phyloP scores from a whole-genome alignment of 1,284 basidiomycete genomes.

The Sphaerobolus stellatus region DNA sequence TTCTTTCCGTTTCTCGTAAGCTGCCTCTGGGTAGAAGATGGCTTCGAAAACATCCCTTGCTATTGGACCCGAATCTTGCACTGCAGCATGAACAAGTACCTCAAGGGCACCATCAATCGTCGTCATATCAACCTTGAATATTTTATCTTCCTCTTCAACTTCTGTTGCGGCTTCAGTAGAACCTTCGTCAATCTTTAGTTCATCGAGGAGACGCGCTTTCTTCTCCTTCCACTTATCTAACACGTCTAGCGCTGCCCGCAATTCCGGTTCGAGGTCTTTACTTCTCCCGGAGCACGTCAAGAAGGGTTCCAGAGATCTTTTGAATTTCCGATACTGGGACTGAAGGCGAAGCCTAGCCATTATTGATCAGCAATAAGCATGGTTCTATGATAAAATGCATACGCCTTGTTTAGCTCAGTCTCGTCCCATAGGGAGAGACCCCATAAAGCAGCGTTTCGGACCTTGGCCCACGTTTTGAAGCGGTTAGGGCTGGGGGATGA shows the following conservation, averaged over 20 bases:
- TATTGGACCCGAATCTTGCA: background rate
- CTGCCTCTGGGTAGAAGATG: background rate
- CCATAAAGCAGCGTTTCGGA: background rate
- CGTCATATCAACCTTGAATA: background rate
- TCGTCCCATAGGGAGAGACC: background rate
- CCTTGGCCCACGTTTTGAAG: background rate
- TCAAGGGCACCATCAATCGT: background rate
- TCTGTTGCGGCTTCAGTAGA: background rate
- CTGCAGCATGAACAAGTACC: background rate
- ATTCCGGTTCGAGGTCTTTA: background rate
- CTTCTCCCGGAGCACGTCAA: background rate
- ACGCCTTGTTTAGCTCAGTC: background rate
- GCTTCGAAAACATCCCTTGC: background rate
- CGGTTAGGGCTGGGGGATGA: background rate
- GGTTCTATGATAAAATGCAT: background rate
- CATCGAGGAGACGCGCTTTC: background rate
- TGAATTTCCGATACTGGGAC: background rate
- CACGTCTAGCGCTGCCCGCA: background rate
- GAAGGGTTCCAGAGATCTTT: background rate
- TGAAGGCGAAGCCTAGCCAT: background rate
- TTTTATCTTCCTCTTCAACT: background rate
- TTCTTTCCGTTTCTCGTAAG: background rate
- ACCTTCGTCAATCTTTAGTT: background rate
- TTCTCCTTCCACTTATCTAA: background rate
- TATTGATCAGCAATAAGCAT: background rate